A percentile compares a stretch with the other conserved stretches of the same genome.
Conservation (phyloP, 352 stramenopile species). For the Phytophthora cryptogea region DNA sequence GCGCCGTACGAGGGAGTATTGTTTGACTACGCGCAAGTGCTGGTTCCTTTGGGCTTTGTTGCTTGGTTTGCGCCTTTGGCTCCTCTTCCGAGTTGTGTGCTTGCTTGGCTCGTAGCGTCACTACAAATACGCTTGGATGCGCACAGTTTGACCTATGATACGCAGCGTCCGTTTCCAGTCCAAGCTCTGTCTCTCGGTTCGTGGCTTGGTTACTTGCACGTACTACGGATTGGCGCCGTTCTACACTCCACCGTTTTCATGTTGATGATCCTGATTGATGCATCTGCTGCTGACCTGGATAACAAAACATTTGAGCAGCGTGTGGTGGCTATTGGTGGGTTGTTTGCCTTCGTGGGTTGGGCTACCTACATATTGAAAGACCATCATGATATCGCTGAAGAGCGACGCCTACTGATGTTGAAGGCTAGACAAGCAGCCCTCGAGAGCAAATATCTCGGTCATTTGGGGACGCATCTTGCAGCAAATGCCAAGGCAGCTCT, state of each 20-base stretch:
- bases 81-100: slow-evolving; percentile 36
- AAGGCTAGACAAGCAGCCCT: slow-evolving; percentile 41
- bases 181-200: slow-evolving; percentile 57
- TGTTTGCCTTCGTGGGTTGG: slow-evolving; percentile 46
- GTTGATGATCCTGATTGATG: slow-evolving; percentile 23
- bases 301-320: slow-evolving; percentile 29
- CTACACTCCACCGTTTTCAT: slow-evolving; percentile 55
- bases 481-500: slow-evolving; percentile 33
- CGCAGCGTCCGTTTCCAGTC: slow-evolving; percentile 65
- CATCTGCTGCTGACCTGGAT: slow-evolving; percentile 24
- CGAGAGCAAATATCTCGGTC: slow-evolving; percentile 65
- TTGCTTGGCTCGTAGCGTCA: slow-evolving; percentile 56
- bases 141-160: slow-evolving; percentile 61
- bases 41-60: slow-evolving; percentile 65
- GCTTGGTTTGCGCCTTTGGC: slow-evolving; percentile 65
- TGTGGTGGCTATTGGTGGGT: slow-evolving; percentile 14
- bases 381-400: slow-evolving; percentile 37
- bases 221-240: slow-evolving; percentile 53
- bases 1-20: slow-evolving; percentile 70
- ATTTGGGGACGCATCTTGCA: slow-evolving; percentile 35
- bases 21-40: slow-evolving; percentile 77
- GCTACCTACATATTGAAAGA: slow-evolving; percentile 44
- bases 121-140: slow-evolving; percentile 72
- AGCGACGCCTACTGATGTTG: slow-evolving; percentile 32
- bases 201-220: slow-evolving; percentile 62